Base-by-base conservation (phyloP, 805 yeast species). In the Yarrowia sp. region DNA sequence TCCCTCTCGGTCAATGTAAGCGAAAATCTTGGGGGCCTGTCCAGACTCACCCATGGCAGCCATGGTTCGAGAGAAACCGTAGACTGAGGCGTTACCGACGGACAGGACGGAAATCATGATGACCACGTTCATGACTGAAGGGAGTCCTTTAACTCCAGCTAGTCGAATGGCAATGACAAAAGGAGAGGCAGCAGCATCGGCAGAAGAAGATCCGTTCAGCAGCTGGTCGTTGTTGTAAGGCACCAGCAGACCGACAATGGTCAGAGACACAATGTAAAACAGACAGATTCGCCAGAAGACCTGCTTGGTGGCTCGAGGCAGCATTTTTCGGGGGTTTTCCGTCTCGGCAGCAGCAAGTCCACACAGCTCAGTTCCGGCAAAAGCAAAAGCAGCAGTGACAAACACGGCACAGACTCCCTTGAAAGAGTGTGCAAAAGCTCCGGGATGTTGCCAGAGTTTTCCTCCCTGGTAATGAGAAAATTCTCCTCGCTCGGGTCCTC, bases 31-130 rank as follows among this genome's bases (percentile, higher is more conserved):
- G 65, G 91, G 90, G 53, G 86, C 83, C 72, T 81, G 81, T 10
- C 89, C 88, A 71, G 84, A 85, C 48, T 81, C 86, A 14, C 87
- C 84, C 68, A 88, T 76, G 7, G 89, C 83, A 22, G 83, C 81
- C 69, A 87, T 73, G 15, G 88, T 82, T 78, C 92, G 84, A 4
- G 91, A 86, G 67, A 86, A 80, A 5, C 86, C 89, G 69, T 82
- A 88, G 10, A 88, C 86, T 14, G 88, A 81, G 5, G 90, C 83
- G 71, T 88, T 87, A 66, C 89, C 90, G 50, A 87, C 92, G 8
- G 91, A 86, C 55, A 86, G 33, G 92, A 89, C 44, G 13, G 44
- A 41, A 11, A 41, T 41, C 44, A 41, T 41, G 44, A 41, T 41
- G 22, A 41, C 44, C 28, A 41, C 55, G 55, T 48, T 48, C 55